Evolutionary conservation across 768 basidiomycete genomes (phyloP), one percentile per base, ranked within the genome.

Genomic region (Lactarius quietus): DNA sequence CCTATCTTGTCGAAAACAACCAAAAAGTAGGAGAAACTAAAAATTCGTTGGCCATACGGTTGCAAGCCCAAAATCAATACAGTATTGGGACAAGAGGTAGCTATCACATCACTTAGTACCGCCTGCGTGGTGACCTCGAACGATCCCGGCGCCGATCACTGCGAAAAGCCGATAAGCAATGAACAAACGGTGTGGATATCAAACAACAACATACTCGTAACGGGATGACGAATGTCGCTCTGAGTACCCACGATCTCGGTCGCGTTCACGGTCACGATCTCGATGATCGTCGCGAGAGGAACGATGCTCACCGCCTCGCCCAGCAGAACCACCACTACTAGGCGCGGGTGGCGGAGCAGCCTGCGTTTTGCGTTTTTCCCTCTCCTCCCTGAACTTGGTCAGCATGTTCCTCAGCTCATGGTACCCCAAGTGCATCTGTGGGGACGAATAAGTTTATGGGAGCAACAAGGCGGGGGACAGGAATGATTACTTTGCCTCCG

Each of bases 401-500:
- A 99, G 83, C 86, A 97, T 91, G 78, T 95, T 92, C 63, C 97
- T 92, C 67, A 99, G 83, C 78, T 98, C 95, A 76, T 98, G 95
- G 79, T 99, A 99, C 12, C 97, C 97, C 73, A 98, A 78, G 81
- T 98, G 97, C 93, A 99, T 96, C 97, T 98, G 75, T 55, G 53
- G 36, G 10, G 64, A 56, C n/a, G 23, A 39, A 35, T 41, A 31
- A 39, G 52, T 6, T 29, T 10, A 15, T n/a, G 14, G 43, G 43
- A 58, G 36, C 38, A 41, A 43, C 31, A 23, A 51, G 4, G 33
- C 35, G 33, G 18, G 33, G 54, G 29, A 31, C 12, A 17, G 20
- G 14, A 41, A 29, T 17, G 77, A 89, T 76, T 72, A 93, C 96
- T 82, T 99, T 99, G 73, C 97, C 97, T 78, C 97, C 97, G 81